A percentile compares a stretch with the other conserved stretches of the same genome.
These are phyloP conservation scores for Komagataella pseudopastoris DNA, from an alignment of 805 yeast species.

Conservation along the genomic window DNA sequence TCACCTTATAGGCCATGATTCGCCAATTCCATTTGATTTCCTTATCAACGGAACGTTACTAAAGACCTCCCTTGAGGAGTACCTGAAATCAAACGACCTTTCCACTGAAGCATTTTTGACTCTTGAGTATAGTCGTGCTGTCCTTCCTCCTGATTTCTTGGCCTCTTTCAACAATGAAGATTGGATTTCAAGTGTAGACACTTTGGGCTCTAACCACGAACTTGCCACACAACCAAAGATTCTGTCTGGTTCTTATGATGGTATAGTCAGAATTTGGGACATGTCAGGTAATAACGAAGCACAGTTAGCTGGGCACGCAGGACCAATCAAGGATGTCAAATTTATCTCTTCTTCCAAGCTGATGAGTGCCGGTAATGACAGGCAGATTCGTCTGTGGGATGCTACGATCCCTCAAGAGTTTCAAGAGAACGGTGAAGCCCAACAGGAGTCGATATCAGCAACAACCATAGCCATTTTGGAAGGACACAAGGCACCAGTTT, in stretches of 20 bases:
- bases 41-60: constrained; percentile 74
- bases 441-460: constrained; percentile 33
- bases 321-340: constrained; percentile 69
- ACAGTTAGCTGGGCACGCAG: constrained; percentile 80
- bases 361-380: constrained; percentile 80
- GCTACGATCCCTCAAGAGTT: constrained; percentile 24
- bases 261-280: constrained; percentile 83
- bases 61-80: constrained; percentile 68
- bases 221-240: constrained; percentile 36
- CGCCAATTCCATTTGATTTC: constrained; percentile 85
- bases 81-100: constrained; percentile 61
- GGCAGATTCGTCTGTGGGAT: constrained; percentile 83
- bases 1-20: constrained; percentile 52
- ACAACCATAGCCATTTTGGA: constrained; percentile 74
- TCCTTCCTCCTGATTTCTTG: constrained; percentile 85
- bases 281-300: constrained; percentile 66
- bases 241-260: constrained; percentile 87
- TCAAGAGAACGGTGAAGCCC: constrained; percentile 25
- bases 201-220: constrained; percentile 22
- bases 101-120: constrained; percentile 70
- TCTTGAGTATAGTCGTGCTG: constrained; percentile 84
- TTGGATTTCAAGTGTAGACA: constrained; percentile 77
- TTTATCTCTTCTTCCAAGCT: constrained; percentile 68
- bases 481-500: constrained; percentile 87
- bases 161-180: constrained; percentile 87